Evolutionary conservation across 345 rosid genomes (phyloP).

Genomic region (Acer campestre): DNA sequence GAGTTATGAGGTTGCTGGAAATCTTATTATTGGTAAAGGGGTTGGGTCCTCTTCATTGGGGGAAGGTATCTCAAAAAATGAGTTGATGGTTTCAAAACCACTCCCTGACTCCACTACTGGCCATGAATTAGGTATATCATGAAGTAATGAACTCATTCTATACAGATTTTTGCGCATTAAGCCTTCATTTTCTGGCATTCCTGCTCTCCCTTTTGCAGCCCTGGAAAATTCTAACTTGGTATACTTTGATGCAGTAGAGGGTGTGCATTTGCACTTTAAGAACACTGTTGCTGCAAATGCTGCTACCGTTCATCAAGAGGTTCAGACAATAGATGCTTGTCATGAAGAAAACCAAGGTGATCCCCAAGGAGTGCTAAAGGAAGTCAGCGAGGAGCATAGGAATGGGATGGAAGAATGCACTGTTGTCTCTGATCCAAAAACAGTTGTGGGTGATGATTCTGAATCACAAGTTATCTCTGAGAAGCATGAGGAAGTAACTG

Average conservation of each 20-base stretch:
- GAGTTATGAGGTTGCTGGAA: conserved; percentile 23
- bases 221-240: conserved; percentile 13
- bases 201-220: neutral
- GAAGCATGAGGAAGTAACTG: conserved; percentile 27
- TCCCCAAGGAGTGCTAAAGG: conserved; percentile 24
- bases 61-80: conserved; percentile 27
- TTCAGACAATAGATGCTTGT: conserved; percentile 33
- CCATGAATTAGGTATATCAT: conserved; percentile 45
- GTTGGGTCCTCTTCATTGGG: conserved; percentile 27
- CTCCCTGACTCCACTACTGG: conserved; percentile 34
- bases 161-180: conserved; percentile 11
- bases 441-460: conserved; percentile 33
- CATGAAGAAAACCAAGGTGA: conserved; percentile 31
- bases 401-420: conserved; percentile 29
- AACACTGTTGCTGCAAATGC: conserved; percentile 23
- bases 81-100: conserved; percentile 34
- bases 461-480: conserved; percentile 25
- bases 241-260: conserved; percentile 15
- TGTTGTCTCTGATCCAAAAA: conserved; percentile 32
- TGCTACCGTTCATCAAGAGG: conserved; percentile 32
- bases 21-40: conserved; percentile 27
- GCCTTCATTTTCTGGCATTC: conserved; percentile 5
- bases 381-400: conserved; percentile 30
- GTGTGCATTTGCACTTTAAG: conserved; percentile 22
- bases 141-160: conserved; percentile 20